Conservation (phyloP, 352 stramenopile species). For the Pythium biforme region DNA sequence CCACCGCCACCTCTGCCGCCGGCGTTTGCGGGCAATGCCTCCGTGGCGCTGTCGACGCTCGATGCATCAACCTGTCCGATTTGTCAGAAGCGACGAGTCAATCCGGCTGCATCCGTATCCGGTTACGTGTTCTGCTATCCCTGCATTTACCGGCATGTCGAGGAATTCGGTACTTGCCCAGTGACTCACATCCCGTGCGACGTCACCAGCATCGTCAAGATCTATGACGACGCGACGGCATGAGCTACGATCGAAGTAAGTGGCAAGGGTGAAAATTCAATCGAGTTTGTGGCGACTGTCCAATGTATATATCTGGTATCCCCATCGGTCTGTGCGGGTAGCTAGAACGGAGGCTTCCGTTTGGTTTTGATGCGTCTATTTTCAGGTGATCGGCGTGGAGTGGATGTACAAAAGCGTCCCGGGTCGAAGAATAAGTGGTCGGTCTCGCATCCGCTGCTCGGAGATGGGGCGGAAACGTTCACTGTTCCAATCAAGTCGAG, state of each 20-base stretch:
- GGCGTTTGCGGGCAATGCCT: slow-evolving; percentile 56
- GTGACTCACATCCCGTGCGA: slow-evolving; percentile 81
- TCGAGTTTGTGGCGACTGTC: neutral
- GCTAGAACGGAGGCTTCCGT: neutral
- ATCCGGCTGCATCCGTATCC: slow-evolving; percentile 67
- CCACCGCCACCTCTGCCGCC: slow-evolving; percentile 74
- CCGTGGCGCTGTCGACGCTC: slow-evolving; percentile 40
- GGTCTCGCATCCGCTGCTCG: neutral
- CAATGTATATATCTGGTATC: neutral
- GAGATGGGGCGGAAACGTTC: neutral
- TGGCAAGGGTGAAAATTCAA: slow-evolving; percentile 1
- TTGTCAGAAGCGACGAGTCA: slow-evolving; percentile 71
- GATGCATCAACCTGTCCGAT: slow-evolving; percentile 59
- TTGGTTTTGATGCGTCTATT: neutral
- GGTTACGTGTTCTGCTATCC: slow-evolving; percentile 86
- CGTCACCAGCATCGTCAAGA: slow-evolving; percentile 59
- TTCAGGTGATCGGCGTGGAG: slow-evolving; percentile 2
- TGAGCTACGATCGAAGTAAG: slow-evolving; percentile 9
- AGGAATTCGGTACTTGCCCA: slow-evolving; percentile 67
- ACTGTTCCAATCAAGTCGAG: neutral
- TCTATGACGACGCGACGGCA: slow-evolving; percentile 68
- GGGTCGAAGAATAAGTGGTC: neutral
- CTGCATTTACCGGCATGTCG: slow-evolving; percentile 75
- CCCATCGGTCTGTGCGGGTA: neutral
- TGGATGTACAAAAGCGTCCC: neutral